Base-by-base conservation (phyloP, 768 basidiomycete genomes). In the Panaeolus cyanescens region DNA sequence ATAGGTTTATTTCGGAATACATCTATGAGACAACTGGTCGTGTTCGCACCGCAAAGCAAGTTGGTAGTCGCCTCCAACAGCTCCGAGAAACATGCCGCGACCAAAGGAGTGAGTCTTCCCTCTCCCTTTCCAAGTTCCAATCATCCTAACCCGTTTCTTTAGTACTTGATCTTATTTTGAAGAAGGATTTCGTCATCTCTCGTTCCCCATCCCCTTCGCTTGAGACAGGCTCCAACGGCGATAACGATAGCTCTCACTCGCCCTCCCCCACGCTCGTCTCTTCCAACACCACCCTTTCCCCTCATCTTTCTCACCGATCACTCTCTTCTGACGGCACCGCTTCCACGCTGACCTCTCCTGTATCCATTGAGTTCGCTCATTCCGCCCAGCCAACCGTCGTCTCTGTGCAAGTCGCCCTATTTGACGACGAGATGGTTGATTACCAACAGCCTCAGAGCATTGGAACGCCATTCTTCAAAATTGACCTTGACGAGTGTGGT, bases 1-100 rank as follows among this genome's bases (percentile, higher is more conserved):
- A 90, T 74, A 82, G 82, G 37, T 87, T 80, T 71, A 86, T 89
- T 65, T 84, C 88, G 53, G 80, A 88, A 61, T 81, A 86, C 71
- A 88, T 90, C 69, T 80, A 79, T 68, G 71, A 75, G 19, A 72
- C 72, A 20, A 89, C 88, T 3, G 85, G 86, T 6, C 79, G 81
- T 64, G 72, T 74, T 25, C 78, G 88, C 65, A 86, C 88, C 13
- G 76, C 88, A 20, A 89, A 89, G 70, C 88, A 89, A 70, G 87
- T 90, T 55, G 87, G 88, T 32, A 87, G 85, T 67, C 83, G 88
- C 45, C 76, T 90, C 40, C 88, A 90, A 67, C 88, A 89, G 65
- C 76, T 90, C 50, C 76, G 86, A 63, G 87, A 90, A 67, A 86
- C 86, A 3, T 79, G 83, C 65, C 75, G 78, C 50, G 86, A 87